Base-by-base conservation (phyloP, 1,284 basidiomycete genomes). In the Butyriboletus appendiculatus region DNA sequence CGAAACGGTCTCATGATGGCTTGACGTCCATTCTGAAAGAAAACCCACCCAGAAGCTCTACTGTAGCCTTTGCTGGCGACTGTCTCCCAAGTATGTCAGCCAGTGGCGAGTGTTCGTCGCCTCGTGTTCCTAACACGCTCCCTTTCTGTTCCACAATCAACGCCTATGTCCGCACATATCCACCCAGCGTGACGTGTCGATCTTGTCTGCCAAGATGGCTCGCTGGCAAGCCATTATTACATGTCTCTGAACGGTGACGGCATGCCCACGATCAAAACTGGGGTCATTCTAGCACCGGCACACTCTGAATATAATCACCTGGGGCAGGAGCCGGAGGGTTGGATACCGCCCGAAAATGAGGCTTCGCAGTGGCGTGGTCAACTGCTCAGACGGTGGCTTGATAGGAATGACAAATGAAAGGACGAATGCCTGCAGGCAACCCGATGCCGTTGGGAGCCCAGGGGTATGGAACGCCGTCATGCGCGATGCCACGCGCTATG, bases 161-260 rank as follows among this genome's bases (percentile, higher is more conserved):
- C 59, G 55, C 44, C 38, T 35, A 56, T 52, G 49, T 60, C 64
- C 64, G 53, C 64, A 59, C 32, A 39, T 44, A 46, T 32, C 48
- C 56, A 45, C 42, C 39, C 52, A 59, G 43, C 44, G 38, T 64
- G 58, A 53, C 54, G 55, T 20, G 65, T 66, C 59, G 65, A 67
- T 67, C 62, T 46, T 52, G 38, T 16, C 45, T 22, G 28, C 58
- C 43, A 48, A 47, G 51, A 40, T 44, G 43, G 34, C 24, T 42
- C 32, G 15, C 59, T 41, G 24, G 47, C 43, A 52, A 30, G n/a
- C 32, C 48, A 7, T 38, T 39, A 45, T 55, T 53, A 45, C 40
- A 30, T n/a, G 40, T 44, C 61, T 48, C 30, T 39, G 9, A 8
- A 42, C 2, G 44, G 35, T 60, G 18, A 65, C 60, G 38, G 60